Evolutionary conservation across 1,284 basidiomycete genomes (phyloP), one percentile per base, ranked within the genome.

Genomic region (Moesziomyces sp.): DNA sequence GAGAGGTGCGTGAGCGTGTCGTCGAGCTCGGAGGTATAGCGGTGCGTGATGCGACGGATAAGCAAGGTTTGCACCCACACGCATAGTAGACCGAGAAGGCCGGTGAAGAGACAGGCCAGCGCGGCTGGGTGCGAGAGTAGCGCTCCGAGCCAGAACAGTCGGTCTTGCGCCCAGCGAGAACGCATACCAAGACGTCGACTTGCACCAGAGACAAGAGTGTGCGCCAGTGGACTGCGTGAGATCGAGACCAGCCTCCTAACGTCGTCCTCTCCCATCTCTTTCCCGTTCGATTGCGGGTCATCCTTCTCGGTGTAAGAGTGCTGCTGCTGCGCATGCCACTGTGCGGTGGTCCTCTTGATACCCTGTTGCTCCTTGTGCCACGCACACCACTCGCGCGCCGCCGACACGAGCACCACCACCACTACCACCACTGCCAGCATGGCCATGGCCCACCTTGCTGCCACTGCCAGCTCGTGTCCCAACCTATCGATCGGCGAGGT

Each of bases 81-180:
- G n/a, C 90, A 90, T 52, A 97, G 85, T n/a, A 98, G 85, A 16
- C 95, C 95, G 69, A 97, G 89, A 68, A 94, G 86, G 13, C 94
- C 93, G 77, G 97, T 93, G 62, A 93, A 89, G 82, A 98, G 90
- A 79, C 93, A 91, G 0, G 92, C 91, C 44, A 97, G 88, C 1
- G 93, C 93, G 0, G 93, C 92, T 2, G 93, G 90, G 80, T 97
- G 93, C 81, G 93, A 92, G 64, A 97, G 87, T 85, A 96, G 97
- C 74, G 92, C 88, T 73, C 93, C 86, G 85, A 93, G 92, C 91
- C 92, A 95, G 86, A 87, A 69, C 91, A 86, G 40, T 18, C 68
- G 40, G 21, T 67, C 52, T 34, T 72, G 59, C 3, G 69, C 53
- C 14, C 47, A 26, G 5, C 52, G 50, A 0, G 58, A 52, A 6